A percentile compares a stretch with the other conserved stretches of the same genome.
These are phyloP conservation scores for Colletotrichum brevisporum DNA, from an alignment of 2,329 filamentous ascomycete genomes.

Conservation along the genomic window DNA sequence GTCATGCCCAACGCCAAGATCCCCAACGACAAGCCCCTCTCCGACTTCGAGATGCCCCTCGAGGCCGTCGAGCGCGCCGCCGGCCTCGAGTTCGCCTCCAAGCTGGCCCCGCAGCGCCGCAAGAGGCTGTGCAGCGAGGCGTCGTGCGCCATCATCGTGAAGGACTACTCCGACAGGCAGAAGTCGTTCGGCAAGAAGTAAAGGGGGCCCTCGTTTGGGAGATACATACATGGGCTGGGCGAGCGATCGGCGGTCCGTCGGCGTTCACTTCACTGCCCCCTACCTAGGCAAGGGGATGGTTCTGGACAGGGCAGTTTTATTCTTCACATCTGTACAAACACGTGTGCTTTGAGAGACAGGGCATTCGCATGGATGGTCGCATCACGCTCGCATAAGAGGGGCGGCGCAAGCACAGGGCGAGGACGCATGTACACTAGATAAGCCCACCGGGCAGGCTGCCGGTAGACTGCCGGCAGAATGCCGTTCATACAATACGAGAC, in stretches of 20 bases:
- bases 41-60: constrained; percentile 94
- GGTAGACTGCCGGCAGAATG: not conserved
- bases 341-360: constrained; percentile 10
- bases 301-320: constrained; percentile 17
- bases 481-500: constrained; percentile 4
- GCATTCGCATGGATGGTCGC: constrained; percentile 19
- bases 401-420: constrained; percentile 32
- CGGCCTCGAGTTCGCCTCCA: constrained; percentile 89
- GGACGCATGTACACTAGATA: constrained; percentile 39
- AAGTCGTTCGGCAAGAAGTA: constrained; percentile 67
- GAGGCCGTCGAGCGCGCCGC: constrained; percentile 94
- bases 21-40: constrained; percentile 86
- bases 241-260: not conserved
- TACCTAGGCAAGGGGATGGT: not conserved
- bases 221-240: not conserved
- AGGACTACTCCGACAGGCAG: constrained; percentile 78
- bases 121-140: constrained; percentile 89
- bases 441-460: constrained; percentile 1
- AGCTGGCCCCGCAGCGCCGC: constrained; percentile 80
- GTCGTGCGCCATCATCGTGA: constrained; percentile 85
- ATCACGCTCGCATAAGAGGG: constrained; percentile 18
- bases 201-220: not conserved
- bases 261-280: not conserved
- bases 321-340: constrained; percentile 38
- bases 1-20: constrained; percentile 94